Base-by-base conservation (phyloP, 208 protist genomes). In the Blastocrithidia nonstop region DNA sequence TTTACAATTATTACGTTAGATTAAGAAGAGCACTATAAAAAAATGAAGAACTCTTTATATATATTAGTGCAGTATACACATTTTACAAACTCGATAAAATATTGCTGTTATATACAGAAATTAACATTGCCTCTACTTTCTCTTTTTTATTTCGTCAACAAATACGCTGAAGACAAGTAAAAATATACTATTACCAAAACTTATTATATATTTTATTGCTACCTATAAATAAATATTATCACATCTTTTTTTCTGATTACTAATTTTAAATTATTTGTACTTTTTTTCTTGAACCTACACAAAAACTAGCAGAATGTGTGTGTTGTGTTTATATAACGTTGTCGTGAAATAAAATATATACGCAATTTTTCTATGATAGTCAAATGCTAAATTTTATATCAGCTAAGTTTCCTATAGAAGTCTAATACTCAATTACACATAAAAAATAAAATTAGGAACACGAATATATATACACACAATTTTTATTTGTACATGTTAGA, bases 191-290 rank as follows among this genome's bases (percentile, higher is more conserved):
- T n/a, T n/a, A n/a, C n/a, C n/a, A n/a, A n/a, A n/a, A n/a, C n/a
- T n/a, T n/a, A n/a, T n/a, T n/a, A n/a, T n/a, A n/a, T n/a, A n/a
- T n/a, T n/a, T n/a, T n/a, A n/a, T n/a, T n/a, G n/a, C n/a, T n/a
- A n/a, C n/a, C n/a, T n/a, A n/a, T n/a, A n/a, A n/a, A n/a, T n/a
- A n/a, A n/a, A n/a, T n/a, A n/a, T n/a, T n/a, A n/a, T n/a, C n/a
- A n/a, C n/a, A n/a, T n/a, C n/a, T n/a, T n/a, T n/a, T n/a, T n/a
- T 1, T 44, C 20, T 53, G 43, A 4, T 38, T 48, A 46, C 8
- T 40, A 29, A 21, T 25, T 32, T 50, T 42, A 6, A 21, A 45
- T 20, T 54, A 44, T 38, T 61, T 33, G 6, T 39, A 44, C 29
- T 54, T 20, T 21, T 49, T 31, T 26, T 2, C 21, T 39, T 52